Percentiles rank a stretch among this genome's conserved stretches.
phyloP scores from a whole-genome alignment of 2,329 filamentous ascomycete genomes.

The Ascocoryne sarcoides region DNA sequence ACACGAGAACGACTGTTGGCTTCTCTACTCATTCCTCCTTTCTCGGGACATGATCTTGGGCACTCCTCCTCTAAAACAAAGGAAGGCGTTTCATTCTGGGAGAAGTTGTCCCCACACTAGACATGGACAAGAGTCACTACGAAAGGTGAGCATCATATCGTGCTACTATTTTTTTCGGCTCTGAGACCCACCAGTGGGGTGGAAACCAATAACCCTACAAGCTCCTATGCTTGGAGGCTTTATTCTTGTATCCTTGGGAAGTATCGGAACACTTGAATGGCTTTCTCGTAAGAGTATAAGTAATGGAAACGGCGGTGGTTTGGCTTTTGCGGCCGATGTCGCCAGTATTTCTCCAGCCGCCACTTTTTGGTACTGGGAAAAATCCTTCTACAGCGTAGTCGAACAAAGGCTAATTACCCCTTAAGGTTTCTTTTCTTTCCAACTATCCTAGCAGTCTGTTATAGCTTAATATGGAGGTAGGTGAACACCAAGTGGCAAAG shows the following conservation, averaged over 20 bases:
- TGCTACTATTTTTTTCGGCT: too few relatives aligned
- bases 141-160: too few relatives aligned
- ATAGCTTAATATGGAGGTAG: slow-evolving; percentile 43
- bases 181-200: too few relatives aligned
- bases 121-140: too few relatives aligned
- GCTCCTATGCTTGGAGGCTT: slow-evolving; percentile 32
- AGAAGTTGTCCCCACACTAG: too few relatives aligned
- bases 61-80: too few relatives aligned
- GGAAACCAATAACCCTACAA: slow-evolving; percentile 33
- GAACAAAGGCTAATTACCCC: not conserved
- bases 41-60: too few relatives aligned
- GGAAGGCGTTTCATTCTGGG: too few relatives aligned
- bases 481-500: too few relatives aligned
- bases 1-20: too few relatives aligned
- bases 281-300: slow-evolving; percentile 28
- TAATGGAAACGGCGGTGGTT: slow-evolving; percentile 29
- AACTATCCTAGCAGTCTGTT: slow-evolving; percentile 44
- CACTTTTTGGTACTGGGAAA: slow-evolving; percentile 29
- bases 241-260: slow-evolving; percentile 29
- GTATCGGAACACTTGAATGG: slow-evolving; percentile 38
- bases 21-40: too few relatives aligned
- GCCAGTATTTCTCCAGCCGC: slow-evolving; percentile 30
- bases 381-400: too few relatives aligned
- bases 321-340: slow-evolving; percentile 24
- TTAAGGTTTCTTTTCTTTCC: slow-evolving; percentile 37